Base-by-base conservation (phyloP, 108 stramenopile species). In the Skeletonema menzelii region DNA sequence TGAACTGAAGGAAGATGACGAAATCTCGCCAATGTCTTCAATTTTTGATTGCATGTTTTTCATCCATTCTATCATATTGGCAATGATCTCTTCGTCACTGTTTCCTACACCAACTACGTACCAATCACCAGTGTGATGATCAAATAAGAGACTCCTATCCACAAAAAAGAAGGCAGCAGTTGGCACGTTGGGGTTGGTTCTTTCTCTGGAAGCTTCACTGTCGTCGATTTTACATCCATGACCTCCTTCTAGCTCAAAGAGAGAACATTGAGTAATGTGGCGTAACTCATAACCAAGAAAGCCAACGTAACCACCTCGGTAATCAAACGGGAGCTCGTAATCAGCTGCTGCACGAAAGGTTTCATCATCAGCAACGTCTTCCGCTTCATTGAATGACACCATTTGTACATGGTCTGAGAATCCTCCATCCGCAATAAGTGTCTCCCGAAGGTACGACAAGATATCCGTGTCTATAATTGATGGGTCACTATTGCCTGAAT, bases 271-370 rank as follows among this genome's bases (percentile, higher is more conserved):
- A 22, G 87, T 87, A 65, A 90, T 89, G 73, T 89, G 86, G 7
- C 90, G 84, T 8, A 90, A 88, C 79, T 94, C 93, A 63, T 94
- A 94, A 1, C 90, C 88, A 30, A 94, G 73, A 68, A 84, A 91
- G 15, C 93, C 93, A 22, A 94, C 80, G 74, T 88, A 88, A 11
- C 93, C 93, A 56, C 93, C 93, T 8, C 90, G 90, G 67, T 86
- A 94, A 28, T 87, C 71, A 68, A 94, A 94, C 8, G 90, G 88
- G 28, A 88, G 44, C 47, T 27, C 74, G 70, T 69, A 10, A 59
- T 58, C 56, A 27, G 1, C 2, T 27, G 24, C 49, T 55, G 70
- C 57, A 60, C 35, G 75, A 14, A 76, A 59, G 22, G 72, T 49
- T 58, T 30, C 12, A 55, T 27, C 13, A 2, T 22, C 44, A 44